Percentiles rank a stretch among this genome's conserved stretches.
These are phyloP conservation scores for Pelargonium myrrhifolium DNA, from an alignment of 441 rosid species.

Conservation along the genomic window DNA sequence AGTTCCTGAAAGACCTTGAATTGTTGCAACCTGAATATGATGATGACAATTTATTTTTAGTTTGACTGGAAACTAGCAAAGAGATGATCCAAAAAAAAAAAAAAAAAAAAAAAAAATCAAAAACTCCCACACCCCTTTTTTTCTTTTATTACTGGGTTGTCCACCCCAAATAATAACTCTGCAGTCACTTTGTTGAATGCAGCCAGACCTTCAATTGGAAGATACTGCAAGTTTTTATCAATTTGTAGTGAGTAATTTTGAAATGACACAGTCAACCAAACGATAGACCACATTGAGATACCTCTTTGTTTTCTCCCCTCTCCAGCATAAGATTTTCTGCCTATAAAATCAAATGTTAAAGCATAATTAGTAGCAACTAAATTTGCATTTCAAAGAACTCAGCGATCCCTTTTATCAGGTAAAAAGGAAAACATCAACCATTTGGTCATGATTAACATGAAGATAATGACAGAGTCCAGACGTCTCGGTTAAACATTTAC, in stretches of 20 bases:
- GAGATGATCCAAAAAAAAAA: neutral
- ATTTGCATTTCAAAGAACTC: constrained; percentile 1
- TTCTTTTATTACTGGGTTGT: constrained; percentile 59
- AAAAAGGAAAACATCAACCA: too few relatives aligned
- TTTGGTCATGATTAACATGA: neutral
- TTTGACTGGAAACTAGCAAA: too few relatives aligned
- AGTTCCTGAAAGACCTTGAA: constrained; percentile 96
- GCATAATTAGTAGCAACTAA: constrained; percentile 9
- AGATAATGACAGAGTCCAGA: neutral
- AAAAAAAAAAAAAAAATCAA: neutral
- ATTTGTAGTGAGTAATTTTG: constrained; percentile 9
- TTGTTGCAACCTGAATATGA: constrained; percentile 68
- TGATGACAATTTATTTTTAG: too few relatives aligned
- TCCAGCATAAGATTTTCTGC: constrained; percentile 85
- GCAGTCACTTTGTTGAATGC: constrained; percentile 89
- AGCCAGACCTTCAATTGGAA: constrained; percentile 92
- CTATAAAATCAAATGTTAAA: constrained; percentile 29
- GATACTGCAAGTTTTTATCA: constrained; percentile 53
- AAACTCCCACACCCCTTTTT: constrained; percentile 46
- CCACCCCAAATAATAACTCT: constrained; percentile 77
- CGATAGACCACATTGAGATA: constrained; percentile 23
- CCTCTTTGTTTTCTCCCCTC: constrained; percentile 94
- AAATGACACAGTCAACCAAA: constrained; percentile 2
- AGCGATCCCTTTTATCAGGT: neutral
- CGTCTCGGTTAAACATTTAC: neutral